phyloP scores from a whole-genome alignment of 208 protist species.

The Crithidia brevicula region DNA sequence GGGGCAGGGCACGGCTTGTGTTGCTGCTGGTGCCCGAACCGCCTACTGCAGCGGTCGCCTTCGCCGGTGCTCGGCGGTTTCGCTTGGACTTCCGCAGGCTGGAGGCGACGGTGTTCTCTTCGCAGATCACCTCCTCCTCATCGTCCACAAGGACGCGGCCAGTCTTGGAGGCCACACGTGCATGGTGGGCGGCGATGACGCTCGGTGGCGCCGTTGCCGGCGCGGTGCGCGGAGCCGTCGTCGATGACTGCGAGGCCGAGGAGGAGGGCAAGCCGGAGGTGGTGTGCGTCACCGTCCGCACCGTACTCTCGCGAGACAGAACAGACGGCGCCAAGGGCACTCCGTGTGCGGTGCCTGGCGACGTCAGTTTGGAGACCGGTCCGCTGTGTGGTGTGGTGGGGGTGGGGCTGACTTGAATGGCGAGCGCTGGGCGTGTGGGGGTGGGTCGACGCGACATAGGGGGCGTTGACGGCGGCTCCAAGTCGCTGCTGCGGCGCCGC shows the following conservation, averaged over 20 bases:
- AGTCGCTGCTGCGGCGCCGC: neutral
- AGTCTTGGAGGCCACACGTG: slow-evolving; percentile 31
- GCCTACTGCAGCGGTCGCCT: neutral
- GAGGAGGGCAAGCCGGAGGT: neutral
- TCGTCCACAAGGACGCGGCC: slow-evolving; percentile 38
- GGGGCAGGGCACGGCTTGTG: neutral
- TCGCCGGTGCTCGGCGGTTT: neutral
- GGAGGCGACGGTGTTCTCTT: slow-evolving; percentile 23
- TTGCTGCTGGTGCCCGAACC: neutral
- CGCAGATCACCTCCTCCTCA: slow-evolving; percentile 35
- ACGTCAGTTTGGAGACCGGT: neutral
- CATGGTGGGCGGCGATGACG: slow-evolving; percentile 6
- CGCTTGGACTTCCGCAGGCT: neutral
- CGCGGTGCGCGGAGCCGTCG: neutral
- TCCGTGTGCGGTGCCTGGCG: too few species aligned
- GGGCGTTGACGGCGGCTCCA: neutral
- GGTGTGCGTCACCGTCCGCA: neutral
- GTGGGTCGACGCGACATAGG: neutral
- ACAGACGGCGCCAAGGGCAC: neutral
- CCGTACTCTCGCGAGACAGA: slow-evolving; percentile 3
- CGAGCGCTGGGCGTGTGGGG: neutral
- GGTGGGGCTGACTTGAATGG: neutral
- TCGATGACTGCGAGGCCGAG: neutral
- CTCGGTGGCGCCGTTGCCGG: neutral
- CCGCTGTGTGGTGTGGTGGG: neutral